Evolutionary conservation across 495 filamentous ascomycete species (phyloP).

Genomic region (Hypoxylon lenormandii): DNA sequence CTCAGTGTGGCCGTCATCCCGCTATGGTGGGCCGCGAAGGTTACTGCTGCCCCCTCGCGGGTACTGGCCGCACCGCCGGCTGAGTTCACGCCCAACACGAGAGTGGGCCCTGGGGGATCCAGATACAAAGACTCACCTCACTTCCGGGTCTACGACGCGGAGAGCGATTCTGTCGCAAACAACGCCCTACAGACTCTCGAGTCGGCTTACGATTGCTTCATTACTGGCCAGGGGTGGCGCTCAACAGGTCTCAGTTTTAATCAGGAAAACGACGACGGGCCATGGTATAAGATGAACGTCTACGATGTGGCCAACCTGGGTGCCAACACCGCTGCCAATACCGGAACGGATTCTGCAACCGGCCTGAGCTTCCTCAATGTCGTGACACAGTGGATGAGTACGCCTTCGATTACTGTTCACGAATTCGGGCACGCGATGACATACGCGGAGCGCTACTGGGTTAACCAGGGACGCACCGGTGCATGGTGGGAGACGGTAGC

Average conservation of each 20-base stretch:
- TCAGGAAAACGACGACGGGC: slow-evolving; percentile 51
- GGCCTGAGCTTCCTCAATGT: slow-evolving; percentile 59
- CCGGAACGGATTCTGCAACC: slow-evolving; percentile 48
- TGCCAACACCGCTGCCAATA: slow-evolving; percentile 58
- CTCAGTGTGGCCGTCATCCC: slow-evolving; percentile 14
- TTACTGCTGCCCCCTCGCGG: slow-evolving; percentile 26
- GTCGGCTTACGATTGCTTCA: slow-evolving; percentile 60
- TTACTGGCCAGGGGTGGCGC: slow-evolving; percentile 57
- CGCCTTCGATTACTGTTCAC: slow-evolving; percentile 56
- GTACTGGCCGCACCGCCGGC: slow-evolving; percentile 45
- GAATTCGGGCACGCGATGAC: slow-evolving; percentile 62
- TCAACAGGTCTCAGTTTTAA: slow-evolving; percentile 57
- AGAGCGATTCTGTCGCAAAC: slow-evolving; percentile 46
- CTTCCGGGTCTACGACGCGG: slow-evolving; percentile 57
- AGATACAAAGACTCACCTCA: slow-evolving; percentile 59
- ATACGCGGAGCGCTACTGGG: slow-evolving; percentile 58
- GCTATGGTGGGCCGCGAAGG: slow-evolving; percentile 21
- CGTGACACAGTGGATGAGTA: slow-evolving; percentile 54
- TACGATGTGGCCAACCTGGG: slow-evolving; percentile 49
- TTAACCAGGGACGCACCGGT: slow-evolving; percentile 58
- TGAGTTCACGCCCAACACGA: slow-evolving; percentile 56
- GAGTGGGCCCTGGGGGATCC: slow-evolving; percentile 53
- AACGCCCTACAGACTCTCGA: slow-evolving; percentile 54
- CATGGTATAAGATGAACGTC: slow-evolving; percentile 61
- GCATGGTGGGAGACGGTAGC: slow-evolving; percentile 64